These are phyloP conservation scores for Vigna hirtella DNA, from an alignment of 306 rosid species.

Conservation along the genomic window DNA sequence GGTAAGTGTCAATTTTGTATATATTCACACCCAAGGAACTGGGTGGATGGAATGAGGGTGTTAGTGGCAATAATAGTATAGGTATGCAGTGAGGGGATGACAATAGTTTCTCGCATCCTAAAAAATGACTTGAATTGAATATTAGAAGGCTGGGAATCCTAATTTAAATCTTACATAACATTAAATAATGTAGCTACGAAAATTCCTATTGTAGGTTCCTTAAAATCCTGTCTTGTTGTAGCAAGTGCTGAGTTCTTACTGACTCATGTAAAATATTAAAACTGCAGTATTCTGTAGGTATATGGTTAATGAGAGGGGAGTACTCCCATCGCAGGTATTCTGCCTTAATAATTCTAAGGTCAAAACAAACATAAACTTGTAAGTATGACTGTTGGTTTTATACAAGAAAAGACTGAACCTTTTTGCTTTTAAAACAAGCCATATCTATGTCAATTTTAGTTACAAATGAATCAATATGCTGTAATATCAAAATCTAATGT, in stretches of 20 bases:
- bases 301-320: conserved; percentile 2
- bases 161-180: neutral
- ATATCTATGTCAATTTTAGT: neutral
- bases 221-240: neutral
- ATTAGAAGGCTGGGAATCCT: conserved; percentile 7
- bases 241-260: conserved; percentile 6
- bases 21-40: neutral
- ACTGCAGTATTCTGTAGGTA: neutral
- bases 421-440: neutral
- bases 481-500: conserved; percentile 12
- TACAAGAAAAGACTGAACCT: neutral
- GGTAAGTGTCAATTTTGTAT: conserved; percentile 8
- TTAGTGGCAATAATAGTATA: conserved; percentile 1
- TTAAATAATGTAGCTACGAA: neutral
- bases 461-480: conserved; percentile 1
- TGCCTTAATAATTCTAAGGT: conserved; percentile 9
- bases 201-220: neutral
- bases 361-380: conserved; percentile 10
- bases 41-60: neutral
- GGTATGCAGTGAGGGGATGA: neutral
- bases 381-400: conserved; percentile 15
- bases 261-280: conserved; percentile 4
- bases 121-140: conserved; percentile 9
- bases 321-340: neutral
- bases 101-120: neutral